A percentile compares a stretch with the other conserved stretches of the same genome.
These are phyloP conservation scores for Adansonia rubrostipa DNA, from an alignment of 441 rosid species.

Conservation along the genomic window DNA sequence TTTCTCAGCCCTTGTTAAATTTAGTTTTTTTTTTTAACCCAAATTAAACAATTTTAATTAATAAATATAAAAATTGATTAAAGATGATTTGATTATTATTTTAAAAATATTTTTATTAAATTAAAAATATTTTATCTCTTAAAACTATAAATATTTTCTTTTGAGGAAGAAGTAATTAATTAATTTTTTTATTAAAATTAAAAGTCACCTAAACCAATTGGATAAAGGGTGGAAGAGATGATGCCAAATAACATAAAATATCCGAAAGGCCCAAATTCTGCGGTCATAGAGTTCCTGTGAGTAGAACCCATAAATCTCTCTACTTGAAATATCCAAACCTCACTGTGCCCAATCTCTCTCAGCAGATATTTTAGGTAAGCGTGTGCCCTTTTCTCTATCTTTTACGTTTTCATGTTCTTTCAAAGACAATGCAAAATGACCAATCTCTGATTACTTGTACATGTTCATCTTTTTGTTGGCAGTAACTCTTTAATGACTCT, in stretches of 20 bases:
- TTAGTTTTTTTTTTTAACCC: too few species aligned
- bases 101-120: background rate
- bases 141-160: too few species aligned
- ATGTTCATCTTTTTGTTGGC: constrained; percentile 15
- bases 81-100: background rate
- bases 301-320: constrained; percentile 17
- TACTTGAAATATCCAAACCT: background rate
- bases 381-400: constrained; percentile 6
- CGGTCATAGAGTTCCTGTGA: constrained; percentile 25
- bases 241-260: background rate
- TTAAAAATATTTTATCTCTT: too few species aligned
- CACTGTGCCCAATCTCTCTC: background rate
- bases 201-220: background rate
- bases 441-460: constrained; percentile 14
- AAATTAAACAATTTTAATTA: too few species aligned
- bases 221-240: background rate
- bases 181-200: too few species aligned
- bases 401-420: constrained; percentile 9
- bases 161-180: too few species aligned
- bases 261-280: constrained; percentile 11
- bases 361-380: constrained; percentile 19
- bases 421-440: constrained; percentile 24
- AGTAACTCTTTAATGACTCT: constrained; percentile 46
- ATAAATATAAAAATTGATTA: background rate
- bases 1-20: background rate